Conservation (phyloP, 345 rosid genomes). For the Tarenaya hassleriana region DNA sequence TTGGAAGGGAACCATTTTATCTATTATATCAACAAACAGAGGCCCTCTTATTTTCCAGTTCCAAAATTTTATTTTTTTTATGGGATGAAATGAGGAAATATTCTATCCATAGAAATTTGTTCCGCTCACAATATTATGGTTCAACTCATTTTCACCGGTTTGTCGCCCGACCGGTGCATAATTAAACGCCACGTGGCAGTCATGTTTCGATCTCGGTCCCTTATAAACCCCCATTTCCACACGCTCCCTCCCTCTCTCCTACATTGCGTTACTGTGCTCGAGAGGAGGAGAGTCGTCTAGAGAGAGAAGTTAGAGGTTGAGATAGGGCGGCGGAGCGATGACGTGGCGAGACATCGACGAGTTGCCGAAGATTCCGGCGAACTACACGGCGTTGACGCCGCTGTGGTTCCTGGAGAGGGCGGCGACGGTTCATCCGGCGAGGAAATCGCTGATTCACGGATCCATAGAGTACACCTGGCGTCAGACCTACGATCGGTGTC, state of each 20-base stretch:
- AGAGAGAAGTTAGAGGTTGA: slow-evolving; percentile 13
- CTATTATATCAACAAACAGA: no score
- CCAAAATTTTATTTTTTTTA: no score
- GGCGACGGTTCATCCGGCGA: slow-evolving; percentile 60
- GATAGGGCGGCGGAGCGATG: slow-evolving; percentile 20
- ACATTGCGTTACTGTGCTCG: neutral
- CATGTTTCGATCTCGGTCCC: slow-evolving; percentile 5
- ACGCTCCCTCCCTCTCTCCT: slow-evolving; percentile 5
- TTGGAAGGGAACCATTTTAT: no score
- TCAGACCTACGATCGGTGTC: slow-evolving; percentile 71
- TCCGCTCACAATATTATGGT: no score
- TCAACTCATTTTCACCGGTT: no score
- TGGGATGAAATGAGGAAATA: no score
- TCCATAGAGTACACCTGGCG: slow-evolving; percentile 66
- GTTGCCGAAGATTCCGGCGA: slow-evolving; percentile 72
- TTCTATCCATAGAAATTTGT: no score
- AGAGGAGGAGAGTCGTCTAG: slow-evolving; percentile 2
- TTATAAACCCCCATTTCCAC: neutral
- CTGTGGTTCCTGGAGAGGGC: slow-evolving; percentile 84
- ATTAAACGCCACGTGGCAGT: slow-evolving; percentile 17
- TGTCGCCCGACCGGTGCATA: no score
- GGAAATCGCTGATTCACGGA: slow-evolving; percentile 63
- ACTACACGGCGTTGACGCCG: slow-evolving; percentile 81
- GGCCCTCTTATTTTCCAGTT: no score
- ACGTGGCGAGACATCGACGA: slow-evolving; percentile 65